phyloP scores from a whole-genome alignment of 495 filamentous ascomycete genomes.

The Friedmanniomyces endolithicus region DNA sequence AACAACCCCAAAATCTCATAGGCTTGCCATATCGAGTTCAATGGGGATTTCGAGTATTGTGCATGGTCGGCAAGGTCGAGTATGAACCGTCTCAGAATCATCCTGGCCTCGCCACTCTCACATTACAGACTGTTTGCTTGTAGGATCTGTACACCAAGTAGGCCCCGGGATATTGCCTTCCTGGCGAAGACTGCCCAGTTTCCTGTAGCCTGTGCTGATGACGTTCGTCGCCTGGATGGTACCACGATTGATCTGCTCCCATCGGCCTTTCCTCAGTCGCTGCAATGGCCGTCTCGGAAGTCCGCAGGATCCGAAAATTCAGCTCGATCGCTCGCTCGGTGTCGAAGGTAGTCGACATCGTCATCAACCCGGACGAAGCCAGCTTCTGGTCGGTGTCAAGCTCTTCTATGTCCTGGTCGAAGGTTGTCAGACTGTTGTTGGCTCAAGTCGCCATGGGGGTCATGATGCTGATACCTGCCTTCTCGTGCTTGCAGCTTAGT shows the following conservation, averaged over 20 bases:
- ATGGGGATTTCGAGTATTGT: too few relatives aligned
- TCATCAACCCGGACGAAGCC: conserved; percentile 78
- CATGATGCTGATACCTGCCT: not conserved
- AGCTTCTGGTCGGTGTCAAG: conserved; percentile 63
- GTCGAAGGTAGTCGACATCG: conserved; percentile 73
- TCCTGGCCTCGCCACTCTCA: too few relatives aligned
- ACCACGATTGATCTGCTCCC: conserved; percentile 44
- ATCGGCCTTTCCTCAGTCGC: conserved; percentile 42
- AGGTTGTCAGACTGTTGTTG: conserved; percentile 66
- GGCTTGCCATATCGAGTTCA: too few relatives aligned
- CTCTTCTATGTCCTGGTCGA: conserved; percentile 68
- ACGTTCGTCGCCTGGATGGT: conserved; percentile 62
- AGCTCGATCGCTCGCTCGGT: conserved; percentile 75
- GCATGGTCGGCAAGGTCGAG: too few relatives aligned
- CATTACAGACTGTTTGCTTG: too few relatives aligned
- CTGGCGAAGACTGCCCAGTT: not conserved
- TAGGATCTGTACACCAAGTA: not conserved
- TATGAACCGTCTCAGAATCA: too few relatives aligned
- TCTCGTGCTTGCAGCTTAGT: not conserved
- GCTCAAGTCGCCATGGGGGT: conserved; percentile 11
- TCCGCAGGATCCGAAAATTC: conserved; percentile 76
- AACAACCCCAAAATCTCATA: too few relatives aligned
- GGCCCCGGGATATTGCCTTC: not conserved
- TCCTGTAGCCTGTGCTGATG: conserved; percentile 37
- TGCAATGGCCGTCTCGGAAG: conserved; percentile 62